These are phyloP conservation scores for Boechera divaricarpa DNA, from an alignment of 345 rosid genomes.

Conservation along the genomic window DNA sequence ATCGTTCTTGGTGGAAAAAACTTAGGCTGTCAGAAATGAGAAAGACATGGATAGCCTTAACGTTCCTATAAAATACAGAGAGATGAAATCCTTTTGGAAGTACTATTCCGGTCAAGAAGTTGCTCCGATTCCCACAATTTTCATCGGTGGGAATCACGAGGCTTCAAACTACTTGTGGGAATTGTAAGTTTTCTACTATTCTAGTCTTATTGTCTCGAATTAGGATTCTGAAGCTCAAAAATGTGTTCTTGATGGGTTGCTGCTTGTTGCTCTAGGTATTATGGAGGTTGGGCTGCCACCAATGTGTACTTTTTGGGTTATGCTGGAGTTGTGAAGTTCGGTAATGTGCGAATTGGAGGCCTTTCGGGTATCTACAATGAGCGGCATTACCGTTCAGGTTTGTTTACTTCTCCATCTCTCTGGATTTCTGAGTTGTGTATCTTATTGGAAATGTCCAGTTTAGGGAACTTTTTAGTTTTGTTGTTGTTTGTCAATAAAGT, in stretches of 20 bases:
- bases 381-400: slow-evolving; percentile 67
- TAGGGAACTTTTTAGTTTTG: background rate
- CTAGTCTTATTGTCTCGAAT: background rate
- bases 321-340: slow-evolving; percentile 87
- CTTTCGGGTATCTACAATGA: slow-evolving; percentile 86
- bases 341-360: slow-evolving; percentile 86
- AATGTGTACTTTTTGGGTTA: slow-evolving; percentile 83
- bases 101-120: slow-evolving; percentile 78
- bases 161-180: slow-evolving; percentile 98
- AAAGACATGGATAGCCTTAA: slow-evolving; percentile 81
- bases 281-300: slow-evolving; percentile 97
- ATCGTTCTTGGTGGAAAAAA: background rate
- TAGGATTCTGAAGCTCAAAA: background rate
- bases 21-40: slow-evolving; percentile 83
- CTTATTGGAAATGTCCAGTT: background rate
- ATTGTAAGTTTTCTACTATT: slow-evolving; percentile 54
- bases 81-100: slow-evolving; percentile 94
- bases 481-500: slow-evolving; percentile 6
- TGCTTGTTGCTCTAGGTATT: slow-evolving; percentile 57
- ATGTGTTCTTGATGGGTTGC: slow-evolving; percentile 24
- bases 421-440: slow-evolving; percentile 1
- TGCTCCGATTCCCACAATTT: slow-evolving; percentile 89
- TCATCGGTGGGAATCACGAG: slow-evolving; percentile 98
- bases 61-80: slow-evolving; percentile 73
- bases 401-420: slow-evolving; percentile 25